phyloP scores from a whole-genome alignment of 495 filamentous ascomycete genomes.

The Lasiosphaeris hirsuta region DNA sequence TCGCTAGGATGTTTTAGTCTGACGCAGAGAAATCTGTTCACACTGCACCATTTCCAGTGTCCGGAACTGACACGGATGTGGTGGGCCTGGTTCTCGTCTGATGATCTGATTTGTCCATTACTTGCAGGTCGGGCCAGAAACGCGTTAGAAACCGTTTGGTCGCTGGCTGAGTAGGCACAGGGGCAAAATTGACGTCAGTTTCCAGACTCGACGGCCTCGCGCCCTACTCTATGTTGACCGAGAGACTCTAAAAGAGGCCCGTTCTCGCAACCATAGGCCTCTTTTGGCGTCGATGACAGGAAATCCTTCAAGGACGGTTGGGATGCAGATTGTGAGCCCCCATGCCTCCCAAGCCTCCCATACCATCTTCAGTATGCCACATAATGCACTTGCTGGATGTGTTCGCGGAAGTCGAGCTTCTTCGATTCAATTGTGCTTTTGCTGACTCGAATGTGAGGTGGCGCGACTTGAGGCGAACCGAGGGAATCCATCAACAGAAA shows the following conservation, averaged over 20 bases:
- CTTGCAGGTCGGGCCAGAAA: conserved; percentile 4
- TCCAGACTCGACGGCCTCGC: not conserved
- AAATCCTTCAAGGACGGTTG: no score
- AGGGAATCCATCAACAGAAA: no score
- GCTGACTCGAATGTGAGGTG: conserved; percentile 1
- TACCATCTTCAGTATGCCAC: no score
- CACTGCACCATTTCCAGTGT: not conserved
- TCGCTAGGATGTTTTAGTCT: not conserved
- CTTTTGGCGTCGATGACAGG: no score
- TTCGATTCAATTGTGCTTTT: not conserved
- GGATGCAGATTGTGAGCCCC: no score
- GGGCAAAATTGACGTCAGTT: not conserved
- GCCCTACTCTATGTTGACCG: not conserved
- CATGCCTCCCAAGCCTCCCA: not conserved
- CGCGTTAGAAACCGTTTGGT: conserved; percentile 8
- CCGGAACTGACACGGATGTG: conserved; percentile 8
- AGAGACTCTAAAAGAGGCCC: not conserved
- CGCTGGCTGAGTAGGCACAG: not conserved
- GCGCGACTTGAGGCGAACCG: not conserved
- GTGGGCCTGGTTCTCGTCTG: conserved; percentile 5
- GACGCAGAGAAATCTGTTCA: not conserved
- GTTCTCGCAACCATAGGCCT: no score
- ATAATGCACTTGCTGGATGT: no score
- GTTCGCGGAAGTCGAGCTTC: no score
- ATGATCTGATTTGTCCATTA: conserved; percentile 12